A percentile compares a stretch with the other conserved stretches of the same genome.
Evolutionary conservation across 306 rosid genomes (phyloP).

Genomic region (Corylus heterophylla): DNA sequence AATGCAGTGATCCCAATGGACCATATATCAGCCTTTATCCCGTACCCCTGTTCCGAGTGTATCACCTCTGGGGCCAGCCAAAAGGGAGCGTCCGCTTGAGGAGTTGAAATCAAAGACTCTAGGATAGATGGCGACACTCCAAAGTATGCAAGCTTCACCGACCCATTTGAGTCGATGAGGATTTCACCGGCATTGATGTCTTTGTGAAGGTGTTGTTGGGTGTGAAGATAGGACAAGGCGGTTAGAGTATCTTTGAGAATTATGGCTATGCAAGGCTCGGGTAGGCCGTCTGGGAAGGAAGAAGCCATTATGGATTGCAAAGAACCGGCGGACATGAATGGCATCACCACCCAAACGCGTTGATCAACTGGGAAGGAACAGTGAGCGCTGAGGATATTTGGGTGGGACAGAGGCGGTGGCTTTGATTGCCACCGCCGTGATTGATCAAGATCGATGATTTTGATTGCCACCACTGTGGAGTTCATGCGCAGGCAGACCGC

Average conservation of each 20-base stretch:
- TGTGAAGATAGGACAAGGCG: conserved; percentile 67
- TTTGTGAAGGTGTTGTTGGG: conserved; percentile 62
- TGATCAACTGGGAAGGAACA: conserved; percentile 58
- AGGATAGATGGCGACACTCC: conserved; percentile 60
- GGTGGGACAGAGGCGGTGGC: conserved; percentile 25
- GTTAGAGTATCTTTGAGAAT: conserved; percentile 49
- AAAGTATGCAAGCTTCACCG: conserved; percentile 52
- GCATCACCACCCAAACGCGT: conserved; percentile 77
- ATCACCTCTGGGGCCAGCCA: conserved; percentile 78
- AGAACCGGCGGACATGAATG: conserved; percentile 66
- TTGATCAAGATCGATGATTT: conserved; percentile 60
- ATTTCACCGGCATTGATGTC: conserved; percentile 68
- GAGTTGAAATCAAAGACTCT: conserved; percentile 22
- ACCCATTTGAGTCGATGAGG: conserved; percentile 51
- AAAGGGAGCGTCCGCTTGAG: conserved; percentile 45
- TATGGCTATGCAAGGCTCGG: conserved; percentile 52
- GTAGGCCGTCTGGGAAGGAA: conserved; percentile 45
- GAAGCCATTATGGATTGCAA: conserved; percentile 55
- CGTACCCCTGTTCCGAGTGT: conserved; percentile 36
- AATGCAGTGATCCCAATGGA: conserved; percentile 66
- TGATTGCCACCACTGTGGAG: conserved; percentile 57
- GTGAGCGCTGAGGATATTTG: conserved; percentile 57
- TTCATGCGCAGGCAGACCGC: conserved; percentile 55
- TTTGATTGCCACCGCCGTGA: too few species aligned
- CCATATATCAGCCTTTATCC: conserved; percentile 57